Percentiles rank a stretch among this genome's conserved stretches.
Conservation (phyloP, 306 rosid species). For the Trifolium dubium region DNA sequence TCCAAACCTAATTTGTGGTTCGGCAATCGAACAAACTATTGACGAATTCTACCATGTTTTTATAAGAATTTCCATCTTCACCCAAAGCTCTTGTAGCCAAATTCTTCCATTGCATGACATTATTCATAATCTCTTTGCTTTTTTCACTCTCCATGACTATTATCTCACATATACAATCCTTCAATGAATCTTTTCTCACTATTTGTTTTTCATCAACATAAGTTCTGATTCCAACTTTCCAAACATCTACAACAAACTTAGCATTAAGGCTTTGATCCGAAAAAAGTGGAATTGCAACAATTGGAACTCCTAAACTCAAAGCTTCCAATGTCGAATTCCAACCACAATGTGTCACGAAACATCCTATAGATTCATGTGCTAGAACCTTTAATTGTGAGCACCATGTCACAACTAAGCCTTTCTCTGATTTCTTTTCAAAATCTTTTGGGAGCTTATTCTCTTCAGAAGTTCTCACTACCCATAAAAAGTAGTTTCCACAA, state of each 20-base stretch:
- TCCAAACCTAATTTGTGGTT: neutral
- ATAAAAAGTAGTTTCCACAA: conserved; percentile 24
- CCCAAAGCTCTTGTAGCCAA: conserved; percentile 19
- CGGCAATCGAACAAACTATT: neutral
- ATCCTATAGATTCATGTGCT: conserved; percentile 41
- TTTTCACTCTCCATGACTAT: conserved; percentile 24
- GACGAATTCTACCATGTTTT: conserved; percentile 16
- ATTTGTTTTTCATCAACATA: conserved; percentile 10
- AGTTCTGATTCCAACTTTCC: conserved; percentile 5
- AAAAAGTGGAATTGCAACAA: conserved; percentile 8
- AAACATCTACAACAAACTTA: neutral
- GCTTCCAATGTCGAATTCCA: conserved; percentile 32
- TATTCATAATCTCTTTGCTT: conserved; percentile 10
- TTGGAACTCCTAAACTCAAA: conserved; percentile 41
- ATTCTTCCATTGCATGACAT: conserved; percentile 23
- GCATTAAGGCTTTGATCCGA: neutral
- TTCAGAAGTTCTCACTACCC: conserved; percentile 33
- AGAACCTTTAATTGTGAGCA: conserved; percentile 33
- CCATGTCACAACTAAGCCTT: conserved; percentile 41
- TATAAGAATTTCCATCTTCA: conserved; percentile 30
- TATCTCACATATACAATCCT: conserved; percentile 10
- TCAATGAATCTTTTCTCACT: conserved; percentile 14
- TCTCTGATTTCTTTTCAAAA: conserved; percentile 35
- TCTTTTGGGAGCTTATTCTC: conserved; percentile 31
- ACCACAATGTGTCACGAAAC: conserved; percentile 48